A percentile compares a stretch with the other conserved stretches of the same genome.
Conservation (phyloP, 2,329 filamentous ascomycete species). For the Aureobasidium sp. region DNA sequence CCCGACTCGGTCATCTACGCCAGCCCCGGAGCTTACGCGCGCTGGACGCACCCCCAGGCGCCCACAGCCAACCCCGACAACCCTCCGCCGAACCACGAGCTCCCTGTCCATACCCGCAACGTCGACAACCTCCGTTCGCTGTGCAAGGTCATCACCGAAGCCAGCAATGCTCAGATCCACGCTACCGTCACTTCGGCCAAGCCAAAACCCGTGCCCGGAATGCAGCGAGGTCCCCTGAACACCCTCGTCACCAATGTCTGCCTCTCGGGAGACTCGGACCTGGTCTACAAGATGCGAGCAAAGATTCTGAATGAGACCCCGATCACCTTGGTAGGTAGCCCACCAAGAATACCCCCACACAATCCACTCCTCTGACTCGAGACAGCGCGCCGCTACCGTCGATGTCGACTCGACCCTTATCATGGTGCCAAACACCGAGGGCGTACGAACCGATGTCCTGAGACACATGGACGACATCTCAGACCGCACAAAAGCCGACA, state of each 20-base stretch:
- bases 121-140: conserved; percentile 70
- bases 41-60: conserved; percentile 73
- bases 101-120: conserved; percentile 88
- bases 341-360: background rate
- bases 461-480: conserved; percentile 83
- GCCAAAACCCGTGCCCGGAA: conserved; percentile 54
- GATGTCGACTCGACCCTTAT: conserved; percentile 90
- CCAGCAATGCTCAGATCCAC: conserved; percentile 58
- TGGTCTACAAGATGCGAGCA: conserved; percentile 83
- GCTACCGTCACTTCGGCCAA: conserved; percentile 78
- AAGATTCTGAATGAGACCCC: conserved; percentile 87
- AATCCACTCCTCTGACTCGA: conserved; percentile 24
- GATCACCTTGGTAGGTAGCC: conserved; percentile 71
- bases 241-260: conserved; percentile 72
- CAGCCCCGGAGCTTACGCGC: conserved; percentile 75
- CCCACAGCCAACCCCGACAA: conserved; percentile 76
- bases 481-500: conserved; percentile 85
- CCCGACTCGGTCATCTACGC: conserved; percentile 92
- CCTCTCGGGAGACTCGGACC: conserved; percentile 77
- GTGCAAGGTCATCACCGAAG: conserved; percentile 73
- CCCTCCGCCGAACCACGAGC: conserved; percentile 67
- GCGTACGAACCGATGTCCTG: conserved; percentile 68
- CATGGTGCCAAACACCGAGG: conserved; percentile 62
- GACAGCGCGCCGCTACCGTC: conserved; percentile 81
- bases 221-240: conserved; percentile 44